Conservation (phyloP, 768 basidiomycete genomes). For the Pulveroboletus sp. region DNA sequence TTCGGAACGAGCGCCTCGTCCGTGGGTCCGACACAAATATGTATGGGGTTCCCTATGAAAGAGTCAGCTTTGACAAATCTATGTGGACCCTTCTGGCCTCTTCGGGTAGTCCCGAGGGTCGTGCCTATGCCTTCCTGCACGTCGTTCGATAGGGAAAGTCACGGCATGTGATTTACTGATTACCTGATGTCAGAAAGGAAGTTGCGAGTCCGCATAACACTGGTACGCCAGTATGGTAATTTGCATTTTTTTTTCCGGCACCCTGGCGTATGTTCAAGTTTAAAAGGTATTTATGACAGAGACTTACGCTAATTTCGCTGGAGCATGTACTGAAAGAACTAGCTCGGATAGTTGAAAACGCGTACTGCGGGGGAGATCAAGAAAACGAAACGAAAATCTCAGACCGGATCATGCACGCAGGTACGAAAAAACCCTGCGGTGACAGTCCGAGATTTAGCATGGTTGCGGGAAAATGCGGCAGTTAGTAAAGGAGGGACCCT, state of each 20-base stretch:
- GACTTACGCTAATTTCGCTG: neutral
- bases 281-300: neutral
- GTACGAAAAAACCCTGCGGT: neutral
- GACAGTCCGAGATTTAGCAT: neutral
- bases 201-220: too few relatives aligned
- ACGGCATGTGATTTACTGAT: neutral
- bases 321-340: neutral
- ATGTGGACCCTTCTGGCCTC: too few relatives aligned
- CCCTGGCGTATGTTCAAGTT: neutral
- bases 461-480: neutral
- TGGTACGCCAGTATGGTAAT: too few relatives aligned
- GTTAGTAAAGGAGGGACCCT: neutral
- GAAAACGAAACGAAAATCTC: neutral
- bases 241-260: too few relatives aligned
- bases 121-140: too few relatives aligned
- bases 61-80: neutral
- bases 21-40: too few relatives aligned
- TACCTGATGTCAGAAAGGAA: neutral
- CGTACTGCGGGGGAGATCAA: neutral
- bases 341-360: neutral
- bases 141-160: too few relatives aligned
- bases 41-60: too few relatives aligned
- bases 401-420: neutral
- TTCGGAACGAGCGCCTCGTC: too few relatives aligned
- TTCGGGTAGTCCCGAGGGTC: too few relatives aligned